Evolutionary conservation across 2,329 filamentous ascomycete species (phyloP), one percentile per base, ranked within the genome.

Genomic region (Colletotrichum sp.): DNA sequence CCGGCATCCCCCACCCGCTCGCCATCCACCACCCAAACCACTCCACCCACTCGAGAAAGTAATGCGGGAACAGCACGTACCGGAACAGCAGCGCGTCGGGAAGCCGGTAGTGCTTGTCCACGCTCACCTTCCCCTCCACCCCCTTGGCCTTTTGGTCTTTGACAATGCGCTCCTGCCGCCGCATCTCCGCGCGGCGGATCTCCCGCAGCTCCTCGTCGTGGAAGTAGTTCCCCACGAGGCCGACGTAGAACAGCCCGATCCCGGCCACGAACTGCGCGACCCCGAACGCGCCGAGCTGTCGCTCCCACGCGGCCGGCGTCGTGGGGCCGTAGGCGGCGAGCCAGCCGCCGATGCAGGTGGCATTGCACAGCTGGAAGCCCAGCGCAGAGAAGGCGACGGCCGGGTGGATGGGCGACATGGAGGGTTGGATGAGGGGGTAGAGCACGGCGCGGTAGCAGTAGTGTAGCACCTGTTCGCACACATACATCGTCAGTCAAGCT

Each of bases 41-140:
- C 88, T 99, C 97, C 69, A 98, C 84, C 97, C 97, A 99, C 86
- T 99, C 97, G 82, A 93, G 94, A n/a, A 98, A 89, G 84, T 98
- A 99, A 84, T 99, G 97, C 79, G 97, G 96, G 84, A 94, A 98
- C 75, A 99, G 89, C 82, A 98, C 91, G 81, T 93, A 93, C 79
- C 90, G 89, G 85, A 99, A 99, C 66, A 98, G 85, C 1, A 96
- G 96, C 67, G 93, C 93, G 81, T 95, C 88, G 0, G 97, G 97
- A 68, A 99, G 91, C 86, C 95, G 92, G 84, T 99, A 99, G 77
- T 98, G 91, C 86, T 97, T 98, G 62, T 94, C 90, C 77, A 95
- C 92, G 77, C 81, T 78, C 76, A 39, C 62, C 68, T 16, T 30
- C 13, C 60, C 59, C 12, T 78, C 77, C 26, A 69, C 52, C 68